Percentiles rank a stretch among this genome's conserved stretches.
phyloP scores from a whole-genome alignment of 2,329 filamentous ascomycete species.

The Cladosporium halotolerans region DNA sequence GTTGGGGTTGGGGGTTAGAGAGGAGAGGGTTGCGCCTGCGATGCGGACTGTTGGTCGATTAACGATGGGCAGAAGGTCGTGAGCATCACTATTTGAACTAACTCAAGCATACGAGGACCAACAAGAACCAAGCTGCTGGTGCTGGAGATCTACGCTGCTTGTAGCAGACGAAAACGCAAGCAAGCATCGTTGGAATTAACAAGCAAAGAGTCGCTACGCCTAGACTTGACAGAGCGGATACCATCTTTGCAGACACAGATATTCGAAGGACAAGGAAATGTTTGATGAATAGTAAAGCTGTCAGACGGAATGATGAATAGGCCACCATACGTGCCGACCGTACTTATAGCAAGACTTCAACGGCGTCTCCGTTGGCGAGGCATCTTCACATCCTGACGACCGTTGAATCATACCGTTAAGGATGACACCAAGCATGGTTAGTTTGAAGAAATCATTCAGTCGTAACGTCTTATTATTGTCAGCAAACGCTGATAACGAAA shows the following conservation, averaged over 20 bases:
- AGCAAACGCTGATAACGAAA: too few species aligned
- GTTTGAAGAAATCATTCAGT: too few species aligned
- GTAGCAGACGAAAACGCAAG: background rate
- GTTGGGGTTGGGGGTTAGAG: background rate
- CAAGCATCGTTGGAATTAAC: background rate
- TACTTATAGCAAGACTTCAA: too few species aligned
- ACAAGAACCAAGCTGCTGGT: background rate
- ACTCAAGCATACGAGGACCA: conserved; percentile 4
- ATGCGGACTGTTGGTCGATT: background rate
- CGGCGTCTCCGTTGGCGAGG: too few species aligned
- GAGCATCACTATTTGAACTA: background rate
- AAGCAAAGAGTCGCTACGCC: conserved; percentile 4
- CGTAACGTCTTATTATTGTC: too few species aligned
- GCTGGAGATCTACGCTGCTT: background rate
- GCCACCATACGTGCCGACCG: too few species aligned
- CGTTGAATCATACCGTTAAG: too few species aligned
- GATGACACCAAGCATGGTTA: too few species aligned
- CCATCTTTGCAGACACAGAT: background rate
- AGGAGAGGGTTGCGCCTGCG: background rate
- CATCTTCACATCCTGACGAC: too few species aligned
- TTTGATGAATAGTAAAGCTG: too few species aligned
- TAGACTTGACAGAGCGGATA: background rate
- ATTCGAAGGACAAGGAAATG: too few species aligned
- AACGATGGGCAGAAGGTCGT: background rate
- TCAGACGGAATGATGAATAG: too few species aligned